Percentiles rank a stretch among this genome's conserved stretches.
phyloP scores from a whole-genome alignment of 2,329 filamentous ascomycete genomes.

The Aureobasidium sp. region DNA sequence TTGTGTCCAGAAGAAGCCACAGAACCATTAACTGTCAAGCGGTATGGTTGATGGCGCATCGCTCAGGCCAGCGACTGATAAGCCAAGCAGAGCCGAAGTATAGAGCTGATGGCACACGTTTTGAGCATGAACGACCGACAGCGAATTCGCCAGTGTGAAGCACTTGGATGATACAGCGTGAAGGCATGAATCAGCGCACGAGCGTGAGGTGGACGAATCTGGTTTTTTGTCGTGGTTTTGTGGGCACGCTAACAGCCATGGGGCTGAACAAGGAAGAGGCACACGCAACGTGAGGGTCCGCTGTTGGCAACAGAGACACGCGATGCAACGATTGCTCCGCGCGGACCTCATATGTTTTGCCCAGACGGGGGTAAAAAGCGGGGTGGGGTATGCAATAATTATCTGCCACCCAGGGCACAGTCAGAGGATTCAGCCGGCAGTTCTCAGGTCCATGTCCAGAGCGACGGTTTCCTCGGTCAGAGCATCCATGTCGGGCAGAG shows the following conservation, averaged over 20 bases:
- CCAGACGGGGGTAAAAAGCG: slow-evolving; percentile 6
- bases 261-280: neutral
- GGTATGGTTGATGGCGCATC: slow-evolving; percentile 2
- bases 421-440: slow-evolving; percentile 15
- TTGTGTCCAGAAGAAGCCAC: slow-evolving; percentile 10
- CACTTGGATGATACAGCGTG: neutral
- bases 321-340: slow-evolving; percentile 18
- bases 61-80: neutral
- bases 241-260: neutral
- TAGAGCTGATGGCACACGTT: neutral
- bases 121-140: neutral
- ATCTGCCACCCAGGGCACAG: neutral
- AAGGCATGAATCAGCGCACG: neutral
- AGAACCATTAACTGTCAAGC: slow-evolving; percentile 2
- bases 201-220: neutral
- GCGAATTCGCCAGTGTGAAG: neutral
- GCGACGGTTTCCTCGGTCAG: slow-evolving; percentile 23
- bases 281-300: neutral
- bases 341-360: slow-evolving; percentile 9
- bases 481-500: slow-evolving; percentile 18
- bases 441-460: slow-evolving; percentile 23
- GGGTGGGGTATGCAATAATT: neutral
- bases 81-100: neutral
- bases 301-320: slow-evolving; percentile 1
- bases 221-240: neutral